These are phyloP conservation scores for Neurospora sp. DNA, from an alignment of 495 filamentous ascomycete species.

Conservation along the genomic window DNA sequence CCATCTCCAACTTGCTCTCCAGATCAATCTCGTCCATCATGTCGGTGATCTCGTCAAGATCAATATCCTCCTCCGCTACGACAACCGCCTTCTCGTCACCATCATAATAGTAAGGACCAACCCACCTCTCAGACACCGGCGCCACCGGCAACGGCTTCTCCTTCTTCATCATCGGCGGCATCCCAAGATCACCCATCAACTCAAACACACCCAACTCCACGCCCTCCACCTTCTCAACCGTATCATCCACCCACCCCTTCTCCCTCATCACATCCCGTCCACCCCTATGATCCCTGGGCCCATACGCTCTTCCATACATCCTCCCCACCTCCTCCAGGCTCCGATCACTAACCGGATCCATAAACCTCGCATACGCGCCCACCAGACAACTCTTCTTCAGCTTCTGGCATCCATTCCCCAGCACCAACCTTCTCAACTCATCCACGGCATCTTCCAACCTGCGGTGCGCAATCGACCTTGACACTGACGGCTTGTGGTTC, in stretches of 20 bases:
- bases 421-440: conserved; percentile 51
- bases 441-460: conserved; percentile 47
- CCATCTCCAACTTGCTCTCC: conserved; percentile 11
- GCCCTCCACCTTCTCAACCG: not conserved
- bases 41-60: conserved; percentile 6
- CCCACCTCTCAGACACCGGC: not conserved
- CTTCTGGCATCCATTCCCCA: conserved; percentile 46
- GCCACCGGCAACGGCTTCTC: conserved; percentile 2
- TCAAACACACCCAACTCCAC: not conserved
- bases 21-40: conserved; percentile 1
- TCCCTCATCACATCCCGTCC: not conserved
- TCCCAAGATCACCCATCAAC: not conserved
- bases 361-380: conserved; percentile 48
- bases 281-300: conserved; percentile 13
- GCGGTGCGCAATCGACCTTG: conserved; percentile 28
- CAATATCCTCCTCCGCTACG: not conserved
- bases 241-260: not conserved
- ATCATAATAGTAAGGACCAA: not conserved
- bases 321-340: conserved; percentile 46
- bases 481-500: not conserved
- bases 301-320: conserved; percentile 49
- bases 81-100: conserved; percentile 5
- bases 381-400: conserved; percentile 50
- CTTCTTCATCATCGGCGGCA: conserved; percentile 4
- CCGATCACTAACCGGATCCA: conserved; percentile 41